Evolutionary conservation across 2,329 filamentous ascomycete genomes (phyloP), one percentile per base, ranked within the genome.

Genomic region (Penicillium crustosum): DNA sequence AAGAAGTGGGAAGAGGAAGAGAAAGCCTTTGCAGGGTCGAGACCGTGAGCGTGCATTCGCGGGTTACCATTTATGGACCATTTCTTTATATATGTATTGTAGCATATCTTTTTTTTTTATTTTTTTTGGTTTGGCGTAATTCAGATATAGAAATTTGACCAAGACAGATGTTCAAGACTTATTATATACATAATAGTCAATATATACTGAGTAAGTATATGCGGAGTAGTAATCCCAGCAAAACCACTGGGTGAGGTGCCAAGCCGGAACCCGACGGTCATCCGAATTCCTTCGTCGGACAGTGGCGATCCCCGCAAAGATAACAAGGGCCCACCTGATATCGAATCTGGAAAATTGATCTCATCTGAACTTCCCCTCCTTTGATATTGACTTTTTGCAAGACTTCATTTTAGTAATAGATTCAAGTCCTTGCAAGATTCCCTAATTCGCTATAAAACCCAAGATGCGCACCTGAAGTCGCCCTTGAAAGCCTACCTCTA

Each of bases 1-100:
- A 71, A 78, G 70, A 77, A 79, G 65, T 88, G 85, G 83, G 81
- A 86, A 67, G 78, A 86, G 55, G 83, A 86, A 59, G 85, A 87
- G 73, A 77, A 78, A 62, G 73, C 73, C 35, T 87, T 80, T 68
- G 77, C 80, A 6, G 83, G 83, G 3, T 76, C 77, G 27, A 77
- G 61, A 33, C 50, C 54, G n/a, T 68, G 58, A 61, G 53, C 54
- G 13, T 23, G n/a, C 19, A 35, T 35, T 33, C 23, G 21, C 2
- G 19, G 44, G 29, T 51, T 31, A 51, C 35, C 53, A 52, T 54
- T 36, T 55, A 48, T 45, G 53, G 38, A 27, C n/a, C 44, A 42
- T 58, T 60, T 33, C 48, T 43, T 38, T 43, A 42, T 39, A 61
- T 60, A 43, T 61, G 53, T 60, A 56, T 58, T 65, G 35, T 48